Percentiles rank a stretch among this genome's conserved stretches.
Conservation (phyloP, 2,329 filamentous ascomycete species). For the Fusarium torreyae region DNA sequence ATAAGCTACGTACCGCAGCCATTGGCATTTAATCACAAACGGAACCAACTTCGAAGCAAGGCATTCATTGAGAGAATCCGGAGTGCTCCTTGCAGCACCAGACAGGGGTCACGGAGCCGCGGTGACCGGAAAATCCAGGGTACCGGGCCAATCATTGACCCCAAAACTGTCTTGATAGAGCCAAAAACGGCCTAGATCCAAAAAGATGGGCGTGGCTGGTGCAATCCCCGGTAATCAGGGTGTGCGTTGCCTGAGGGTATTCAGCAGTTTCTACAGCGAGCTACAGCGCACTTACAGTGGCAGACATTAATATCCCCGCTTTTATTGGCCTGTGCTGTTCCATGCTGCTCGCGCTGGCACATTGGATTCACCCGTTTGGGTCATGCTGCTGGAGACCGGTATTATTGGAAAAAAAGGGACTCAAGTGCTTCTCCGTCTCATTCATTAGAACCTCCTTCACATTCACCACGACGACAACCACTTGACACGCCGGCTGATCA, state of each 20-base stretch:
- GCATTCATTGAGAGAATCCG: conserved; percentile 35
- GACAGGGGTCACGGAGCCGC: conserved; percentile 42
- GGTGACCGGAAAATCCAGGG: conserved; percentile 51
- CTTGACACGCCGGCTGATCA: conserved; percentile 33
- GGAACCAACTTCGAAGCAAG: neutral
- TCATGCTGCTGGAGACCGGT: conserved; percentile 38
- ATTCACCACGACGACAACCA: conserved; percentile 34
- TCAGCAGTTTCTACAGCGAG: conserved; percentile 25
- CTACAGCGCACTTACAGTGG: conserved; percentile 36
- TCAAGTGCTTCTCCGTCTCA: conserved; percentile 50
- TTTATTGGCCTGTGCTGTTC: conserved; percentile 37
- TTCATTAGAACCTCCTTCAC: conserved; percentile 43
- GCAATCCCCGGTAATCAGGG: conserved; percentile 33
- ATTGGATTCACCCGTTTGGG: conserved; percentile 40
- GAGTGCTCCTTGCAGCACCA: conserved; percentile 43
- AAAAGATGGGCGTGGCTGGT: conserved; percentile 40
- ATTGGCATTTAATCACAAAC: conserved; percentile 2
- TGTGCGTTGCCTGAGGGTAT: conserved; percentile 18
- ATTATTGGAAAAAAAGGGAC: conserved; percentile 51
- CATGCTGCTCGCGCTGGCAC: conserved; percentile 32
- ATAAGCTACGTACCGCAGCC: neutral
- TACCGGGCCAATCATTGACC: conserved; percentile 50
- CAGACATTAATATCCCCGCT: conserved; percentile 17
- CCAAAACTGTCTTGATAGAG: conserved; percentile 31
- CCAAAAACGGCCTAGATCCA: conserved; percentile 51